Percentiles rank a stretch among this genome's conserved stretches.
phyloP scores from a whole-genome alignment of 371 early-diverging fungal species.

The Apophysomyces trapeziformis region DNA sequence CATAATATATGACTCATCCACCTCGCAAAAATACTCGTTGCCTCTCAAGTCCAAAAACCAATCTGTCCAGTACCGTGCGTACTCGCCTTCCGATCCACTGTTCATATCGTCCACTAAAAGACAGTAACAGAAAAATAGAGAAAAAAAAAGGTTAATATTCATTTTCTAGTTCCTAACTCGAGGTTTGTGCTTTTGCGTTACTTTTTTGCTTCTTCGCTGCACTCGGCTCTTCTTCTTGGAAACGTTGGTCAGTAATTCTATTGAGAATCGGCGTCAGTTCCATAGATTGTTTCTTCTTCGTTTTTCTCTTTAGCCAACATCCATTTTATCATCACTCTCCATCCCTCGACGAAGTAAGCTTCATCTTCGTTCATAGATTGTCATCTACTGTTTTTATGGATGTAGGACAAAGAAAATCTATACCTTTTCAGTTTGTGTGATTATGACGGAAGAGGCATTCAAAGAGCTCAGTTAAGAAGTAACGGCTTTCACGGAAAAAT shows the following conservation, averaged over 20 bases:
- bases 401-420: background rate
- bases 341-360: background rate
- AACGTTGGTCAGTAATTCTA: constrained; percentile 11
- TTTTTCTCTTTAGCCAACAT: background rate
- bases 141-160: background rate
- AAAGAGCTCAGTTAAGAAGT: constrained; percentile 4
- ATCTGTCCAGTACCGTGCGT: constrained; percentile 84
- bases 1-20: constrained; percentile 94
- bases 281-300: background rate
- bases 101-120: constrained; percentile 62
- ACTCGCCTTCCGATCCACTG: constrained; percentile 68
- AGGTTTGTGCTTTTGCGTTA: background rate
- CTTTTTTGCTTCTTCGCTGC: constrained; percentile 10
- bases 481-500: no score
- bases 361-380: background rate
- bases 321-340: background rate
- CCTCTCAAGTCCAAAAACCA: constrained; percentile 82
- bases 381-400: background rate
- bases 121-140: background rate
- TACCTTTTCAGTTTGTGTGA: constrained; percentile 11
- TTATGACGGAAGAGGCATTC: constrained; percentile 7
- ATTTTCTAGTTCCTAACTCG: background rate
- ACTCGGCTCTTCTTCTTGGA: constrained; percentile 11
- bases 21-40: constrained; percentile 94
- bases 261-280: background rate